phyloP scores from a whole-genome alignment of 345 rosid species.

The Alliaria petiolata region DNA sequence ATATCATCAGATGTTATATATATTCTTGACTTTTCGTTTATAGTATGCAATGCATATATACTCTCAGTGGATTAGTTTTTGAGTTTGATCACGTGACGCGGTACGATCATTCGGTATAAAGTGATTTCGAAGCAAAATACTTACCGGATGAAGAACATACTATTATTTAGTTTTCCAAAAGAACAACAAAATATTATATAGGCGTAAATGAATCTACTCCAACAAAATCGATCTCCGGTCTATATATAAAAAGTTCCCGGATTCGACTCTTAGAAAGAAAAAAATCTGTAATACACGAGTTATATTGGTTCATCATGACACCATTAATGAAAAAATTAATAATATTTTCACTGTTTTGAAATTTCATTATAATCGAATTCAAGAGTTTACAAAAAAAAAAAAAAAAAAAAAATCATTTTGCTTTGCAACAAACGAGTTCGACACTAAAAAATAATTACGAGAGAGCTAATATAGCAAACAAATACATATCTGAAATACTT shows the following conservation, averaged over 20 bases:
- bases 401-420: background rate
- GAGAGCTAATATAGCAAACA: background rate
- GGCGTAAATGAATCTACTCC: background rate
- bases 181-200: too few species aligned
- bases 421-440: background rate
- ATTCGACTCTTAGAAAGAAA: background rate
- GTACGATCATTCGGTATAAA: background rate
- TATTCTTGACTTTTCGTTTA: constrained; percentile 5
- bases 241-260: background rate
- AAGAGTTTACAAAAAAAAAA: background rate
- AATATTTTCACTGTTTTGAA: background rate
- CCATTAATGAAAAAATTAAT: background rate
- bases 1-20: background rate
- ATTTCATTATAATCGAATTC: background rate
- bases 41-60: background rate
- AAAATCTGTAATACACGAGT: background rate
- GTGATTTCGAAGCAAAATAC: constrained; percentile 7
- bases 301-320: background rate
- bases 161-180: too few species aligned
- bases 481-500: background rate
- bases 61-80: background rate
- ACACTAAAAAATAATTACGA: background rate
- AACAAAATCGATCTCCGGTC: background rate
- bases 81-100: background rate
- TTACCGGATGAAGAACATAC: background rate